Evolutionary conservation across 345 rosid species (phyloP).

Genomic region (Raphanus sativus): DNA sequence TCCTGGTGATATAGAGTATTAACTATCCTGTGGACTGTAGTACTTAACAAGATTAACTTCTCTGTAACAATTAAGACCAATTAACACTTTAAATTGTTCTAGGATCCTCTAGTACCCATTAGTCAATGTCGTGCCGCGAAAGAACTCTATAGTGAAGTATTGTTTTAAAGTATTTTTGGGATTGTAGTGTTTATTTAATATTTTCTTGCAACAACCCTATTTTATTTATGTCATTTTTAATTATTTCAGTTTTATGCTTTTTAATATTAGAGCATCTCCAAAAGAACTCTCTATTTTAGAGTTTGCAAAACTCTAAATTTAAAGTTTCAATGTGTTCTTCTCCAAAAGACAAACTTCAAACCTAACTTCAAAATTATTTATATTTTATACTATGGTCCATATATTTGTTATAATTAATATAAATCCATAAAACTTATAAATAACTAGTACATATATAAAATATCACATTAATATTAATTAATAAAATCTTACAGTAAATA

Average conservation of each 20-base stretch:
- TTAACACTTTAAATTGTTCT: background rate
- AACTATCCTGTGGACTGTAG: background rate
- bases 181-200: constrained; percentile 27
- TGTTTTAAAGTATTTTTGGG: constrained; percentile 13
- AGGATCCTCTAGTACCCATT: constrained; percentile 5
- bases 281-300: no score
- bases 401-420: no score
- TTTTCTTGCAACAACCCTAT: constrained; percentile 22
- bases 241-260: background rate
- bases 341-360: no score
- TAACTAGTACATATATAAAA: no score
- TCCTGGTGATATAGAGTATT: background rate
- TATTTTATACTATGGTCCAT: no score
- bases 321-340: no score
- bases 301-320: no score
- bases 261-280: no score
- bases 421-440: no score
- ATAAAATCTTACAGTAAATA: no score
- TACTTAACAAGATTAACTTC: background rate
- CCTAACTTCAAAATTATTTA: no score
- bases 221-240: constrained; percentile 1
- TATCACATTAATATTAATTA: no score
- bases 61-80: constrained; percentile 12
- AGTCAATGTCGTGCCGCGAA: constrained; percentile 28
- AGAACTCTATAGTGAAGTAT: constrained; percentile 10